Evolutionary conservation across 2,329 filamentous ascomycete genomes (phyloP), one percentile per base, ranked within the genome.

Genomic region (Podosphaera leucotricha): DNA sequence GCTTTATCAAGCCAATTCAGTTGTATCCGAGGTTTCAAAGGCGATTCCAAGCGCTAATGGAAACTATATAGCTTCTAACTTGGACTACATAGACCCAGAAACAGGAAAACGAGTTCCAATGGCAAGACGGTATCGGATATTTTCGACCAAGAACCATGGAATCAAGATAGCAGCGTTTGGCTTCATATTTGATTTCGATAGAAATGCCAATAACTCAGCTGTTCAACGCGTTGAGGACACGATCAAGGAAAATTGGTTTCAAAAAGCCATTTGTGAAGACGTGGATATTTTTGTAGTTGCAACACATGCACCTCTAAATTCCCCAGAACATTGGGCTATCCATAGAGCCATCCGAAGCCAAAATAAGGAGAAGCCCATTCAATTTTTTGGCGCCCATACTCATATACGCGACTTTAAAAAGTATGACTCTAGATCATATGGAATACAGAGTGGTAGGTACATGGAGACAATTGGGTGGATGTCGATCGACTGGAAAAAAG

Each of bases 381-480:
- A 82, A 48, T 85, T 94, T 61, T 90, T 95, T 48, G 87, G 83
- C 7, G 87, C 87, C 0, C 87, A 95, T 55, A 75, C 75, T 1
- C 87, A 95, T 57, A 82, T 94, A 40, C 76, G 87, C 6, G 85
- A 94, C 57, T 82, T 83, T 52, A 72, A 72, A 36, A 73, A 70
- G 47, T 94, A 83, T 54, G 87, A 94, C 59, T 70, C 71, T 35
- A 77, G 75, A 44, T 75, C 86, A 0, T 77, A 80, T 49, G 86
- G 78, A 1, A 65, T 95, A 5, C 85, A 85, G 36, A 90, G 82
- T 52, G 87, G 87, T 3, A 72, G 87, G 0, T 95, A 94, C 60
- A 80, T 94, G 66, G 87, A 95, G 64, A 94, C 87, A 0, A 77
- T 95, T 42, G 87, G 87, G 1, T 95, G 90, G 70, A 75, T 90